These are phyloP conservation scores for Macaranga tanarius DNA, from an alignment of 441 rosid genomes.

Conservation along the genomic window DNA sequence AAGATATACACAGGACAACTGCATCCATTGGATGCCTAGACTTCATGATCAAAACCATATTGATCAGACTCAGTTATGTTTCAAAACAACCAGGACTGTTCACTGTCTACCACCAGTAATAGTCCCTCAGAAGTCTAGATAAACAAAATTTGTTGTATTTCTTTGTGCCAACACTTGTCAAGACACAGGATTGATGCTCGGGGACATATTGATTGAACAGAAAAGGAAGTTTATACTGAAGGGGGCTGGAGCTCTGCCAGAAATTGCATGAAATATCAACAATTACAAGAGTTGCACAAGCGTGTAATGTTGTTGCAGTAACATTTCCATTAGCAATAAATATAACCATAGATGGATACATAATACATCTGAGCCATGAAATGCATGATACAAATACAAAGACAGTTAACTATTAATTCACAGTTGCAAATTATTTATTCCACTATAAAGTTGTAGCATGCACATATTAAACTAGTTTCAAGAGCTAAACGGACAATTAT, in stretches of 20 bases:
- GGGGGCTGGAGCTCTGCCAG: background rate
- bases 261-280: background rate
- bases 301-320: background rate
- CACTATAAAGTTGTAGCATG: too few relatives aligned
- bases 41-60: background rate
- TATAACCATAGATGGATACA: too few relatives aligned
- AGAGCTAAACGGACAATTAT: too few relatives aligned
- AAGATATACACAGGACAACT: background rate
- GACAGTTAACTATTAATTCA: too few relatives aligned
- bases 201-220: background rate
- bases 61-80: background rate
- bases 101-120: background rate
- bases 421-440: too few relatives aligned
- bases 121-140: background rate
- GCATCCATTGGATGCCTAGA: constrained; percentile 1
- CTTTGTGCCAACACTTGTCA: background rate
- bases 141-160: background rate
- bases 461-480: too few relatives aligned
- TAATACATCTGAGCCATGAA: too few relatives aligned
- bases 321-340: too few relatives aligned
- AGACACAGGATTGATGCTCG: background rate
- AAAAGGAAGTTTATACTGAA: background rate
- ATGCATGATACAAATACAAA: too few relatives aligned
- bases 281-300: background rate
- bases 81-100: background rate